Evolutionary conservation across 2,329 filamentous ascomycete species (phyloP).

Genomic region (Didymosphaeria variabile): DNA sequence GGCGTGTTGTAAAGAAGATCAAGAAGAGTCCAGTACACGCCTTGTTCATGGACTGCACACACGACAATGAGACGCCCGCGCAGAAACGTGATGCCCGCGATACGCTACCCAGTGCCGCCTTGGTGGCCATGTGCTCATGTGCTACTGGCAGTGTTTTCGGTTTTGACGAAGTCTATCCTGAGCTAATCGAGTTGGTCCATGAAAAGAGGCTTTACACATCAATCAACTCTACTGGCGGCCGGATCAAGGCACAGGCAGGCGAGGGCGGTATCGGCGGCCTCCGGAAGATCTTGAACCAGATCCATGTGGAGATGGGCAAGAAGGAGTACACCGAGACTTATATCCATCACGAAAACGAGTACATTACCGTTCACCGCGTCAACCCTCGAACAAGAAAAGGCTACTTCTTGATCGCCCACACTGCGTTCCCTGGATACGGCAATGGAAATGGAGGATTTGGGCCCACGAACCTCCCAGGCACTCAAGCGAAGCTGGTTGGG

Average conservation of each 20-base stretch:
- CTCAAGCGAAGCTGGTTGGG: conserved; percentile 84
- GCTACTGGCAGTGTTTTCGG: conserved; percentile 97
- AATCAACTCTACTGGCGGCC: conserved; percentile 68
- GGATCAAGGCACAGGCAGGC: conserved; percentile 72
- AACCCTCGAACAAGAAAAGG: conserved; percentile 92
- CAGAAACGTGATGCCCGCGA: conserved; percentile 95
- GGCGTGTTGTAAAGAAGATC: conserved; percentile 80
- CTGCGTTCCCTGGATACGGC: conserved; percentile 90
- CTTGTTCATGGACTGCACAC: conserved; percentile 98
- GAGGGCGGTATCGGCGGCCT: conserved; percentile 87
- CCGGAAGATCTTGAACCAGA: conserved; percentile 92
- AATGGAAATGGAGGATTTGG: conserved; percentile 83
- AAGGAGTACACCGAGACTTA: conserved; percentile 95
- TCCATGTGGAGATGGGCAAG: conserved; percentile 94
- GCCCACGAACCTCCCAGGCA: conserved; percentile 82
- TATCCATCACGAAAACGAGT: conserved; percentile 95
- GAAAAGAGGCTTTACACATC: conserved; percentile 87
- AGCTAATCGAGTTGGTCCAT: conserved; percentile 89
- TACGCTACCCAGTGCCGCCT: conserved; percentile 89
- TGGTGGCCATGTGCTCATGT: conserved; percentile 95
- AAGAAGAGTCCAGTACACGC: conserved; percentile 90
- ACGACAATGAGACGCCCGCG: conserved; percentile 95
- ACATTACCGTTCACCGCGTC: conserved; percentile 94
- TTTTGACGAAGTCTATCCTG: conserved; percentile 95
- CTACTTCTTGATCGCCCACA: conserved; percentile 95